Conservation (phyloP, 768 basidiomycete genomes). For the Leccinum subgranulosum region DNA sequence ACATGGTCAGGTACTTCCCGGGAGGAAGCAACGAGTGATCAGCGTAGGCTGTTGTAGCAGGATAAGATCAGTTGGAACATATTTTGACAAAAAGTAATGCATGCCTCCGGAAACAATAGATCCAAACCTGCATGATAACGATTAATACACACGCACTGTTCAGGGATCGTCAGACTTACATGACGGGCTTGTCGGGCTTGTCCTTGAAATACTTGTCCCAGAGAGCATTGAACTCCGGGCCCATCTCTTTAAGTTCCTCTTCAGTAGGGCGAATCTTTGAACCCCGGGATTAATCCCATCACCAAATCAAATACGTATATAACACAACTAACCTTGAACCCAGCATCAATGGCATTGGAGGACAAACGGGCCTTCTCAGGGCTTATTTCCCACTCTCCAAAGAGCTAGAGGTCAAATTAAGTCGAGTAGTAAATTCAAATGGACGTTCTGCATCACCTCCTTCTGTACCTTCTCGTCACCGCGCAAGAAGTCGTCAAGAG, state of each 20-base stretch:
- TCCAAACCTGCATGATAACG: constrained; percentile 43
- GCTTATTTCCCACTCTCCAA: constrained; percentile 62
- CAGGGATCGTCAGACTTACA: constrained; percentile 36
- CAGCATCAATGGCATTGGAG: constrained; percentile 72
- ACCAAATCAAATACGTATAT: not conserved
- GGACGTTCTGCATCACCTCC: constrained; percentile 36
- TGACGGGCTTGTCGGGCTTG: constrained; percentile 77
- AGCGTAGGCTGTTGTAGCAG: constrained; percentile 48
- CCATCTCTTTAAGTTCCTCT: constrained; percentile 72
- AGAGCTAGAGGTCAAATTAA: constrained; percentile 35
- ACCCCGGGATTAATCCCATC: not conserved
- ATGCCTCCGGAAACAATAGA: constrained; percentile 62
- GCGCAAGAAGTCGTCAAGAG: constrained; percentile 68
- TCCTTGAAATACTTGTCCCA: constrained; percentile 75
- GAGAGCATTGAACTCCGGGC: constrained; percentile 69
- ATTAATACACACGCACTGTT: not conserved
- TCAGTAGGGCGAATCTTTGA: constrained; percentile 63
- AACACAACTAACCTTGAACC: constrained; percentile 55
- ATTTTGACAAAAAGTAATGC: not conserved
- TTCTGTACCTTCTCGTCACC: constrained; percentile 57
- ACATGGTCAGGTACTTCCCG: constrained; percentile 68
- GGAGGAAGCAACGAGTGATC: constrained; percentile 69
- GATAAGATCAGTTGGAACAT: not conserved
- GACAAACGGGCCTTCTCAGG: constrained; percentile 67
- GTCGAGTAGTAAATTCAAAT: not conserved